Evolutionary conservation across 2,329 filamentous ascomycete genomes (phyloP).

Genomic region (Penicillium thymicola): DNA sequence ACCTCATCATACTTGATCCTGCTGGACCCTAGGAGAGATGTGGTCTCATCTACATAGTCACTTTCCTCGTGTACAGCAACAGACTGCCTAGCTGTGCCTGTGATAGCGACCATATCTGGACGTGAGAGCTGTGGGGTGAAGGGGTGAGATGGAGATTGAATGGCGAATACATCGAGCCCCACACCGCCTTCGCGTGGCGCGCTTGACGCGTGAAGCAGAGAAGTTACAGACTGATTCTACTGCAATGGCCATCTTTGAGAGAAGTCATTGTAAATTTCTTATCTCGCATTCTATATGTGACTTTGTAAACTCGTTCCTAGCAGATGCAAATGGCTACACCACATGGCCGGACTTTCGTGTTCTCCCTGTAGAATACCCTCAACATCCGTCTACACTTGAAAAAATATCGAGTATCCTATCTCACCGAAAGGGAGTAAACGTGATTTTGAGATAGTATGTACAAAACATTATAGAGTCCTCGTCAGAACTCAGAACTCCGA

Average conservation of each 20-base stretch:
- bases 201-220: not conserved
- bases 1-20: not conserved
- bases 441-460: not conserved
- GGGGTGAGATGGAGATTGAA: not conserved
- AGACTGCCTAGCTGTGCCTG: not conserved
- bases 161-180: not conserved
- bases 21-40: conserved; percentile 11
- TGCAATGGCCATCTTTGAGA: not conserved
- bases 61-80: not conserved
- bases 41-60: conserved; percentile 14
- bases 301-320: not conserved
- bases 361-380: not conserved
- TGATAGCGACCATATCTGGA: not conserved
- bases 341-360: conserved; percentile 8
- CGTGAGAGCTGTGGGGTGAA: not conserved
- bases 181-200: not conserved
- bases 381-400: not conserved
- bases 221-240: too few species aligned
- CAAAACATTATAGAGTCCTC: not conserved
- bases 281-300: too few species aligned
- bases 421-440: not conserved
- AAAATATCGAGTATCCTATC: not conserved
- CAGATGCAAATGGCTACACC: conserved; percentile 5
- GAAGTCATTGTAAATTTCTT: too few species aligned
- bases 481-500: conserved; percentile 2